Evolutionary conservation across 192 early-diverging fungal species (phyloP).

Genomic region (Piromyces sp.): DNA sequence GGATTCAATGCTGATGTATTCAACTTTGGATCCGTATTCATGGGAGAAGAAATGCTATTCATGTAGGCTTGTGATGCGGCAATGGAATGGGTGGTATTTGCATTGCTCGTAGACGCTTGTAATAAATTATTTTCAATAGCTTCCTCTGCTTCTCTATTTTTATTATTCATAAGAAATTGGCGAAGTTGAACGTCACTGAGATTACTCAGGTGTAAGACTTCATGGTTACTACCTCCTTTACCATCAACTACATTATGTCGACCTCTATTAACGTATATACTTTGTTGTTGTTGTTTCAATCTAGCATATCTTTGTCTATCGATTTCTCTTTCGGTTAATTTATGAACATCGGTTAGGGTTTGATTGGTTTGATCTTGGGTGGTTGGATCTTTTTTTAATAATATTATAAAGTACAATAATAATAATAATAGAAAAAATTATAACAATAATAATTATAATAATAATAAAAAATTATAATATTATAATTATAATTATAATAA

Average conservation of each 20-base stretch:
- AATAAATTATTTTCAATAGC: background rate
- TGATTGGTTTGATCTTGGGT: too few species aligned
- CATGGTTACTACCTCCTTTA: background rate
- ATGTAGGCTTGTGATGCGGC: background rate
- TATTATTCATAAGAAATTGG: background rate
- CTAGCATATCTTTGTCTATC: background rate
- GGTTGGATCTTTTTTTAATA: too few species aligned
- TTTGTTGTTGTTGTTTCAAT: background rate
- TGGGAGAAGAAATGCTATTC: too few species aligned
- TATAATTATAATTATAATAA: too few species aligned
- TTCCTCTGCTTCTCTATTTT: background rate
- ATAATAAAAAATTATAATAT: too few species aligned
- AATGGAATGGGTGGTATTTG: background rate
- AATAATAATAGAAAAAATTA: too few species aligned
- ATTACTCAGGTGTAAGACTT: background rate
- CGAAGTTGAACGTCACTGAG: too few species aligned
- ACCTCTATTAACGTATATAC: background rate
- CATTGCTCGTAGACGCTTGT: background rate
- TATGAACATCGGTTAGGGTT: too few species aligned
- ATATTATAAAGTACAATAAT: too few species aligned
- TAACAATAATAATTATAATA: too few species aligned
- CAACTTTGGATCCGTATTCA: background rate
- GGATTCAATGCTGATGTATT: background rate
- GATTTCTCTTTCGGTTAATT: background rate
- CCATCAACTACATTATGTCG: background rate